Percentiles rank a stretch among this genome's conserved stretches.
Evolutionary conservation across 202 grass and related monocot genomes (phyloP).

Genomic region (Bolboschoenoplectus hybrid): DNA sequence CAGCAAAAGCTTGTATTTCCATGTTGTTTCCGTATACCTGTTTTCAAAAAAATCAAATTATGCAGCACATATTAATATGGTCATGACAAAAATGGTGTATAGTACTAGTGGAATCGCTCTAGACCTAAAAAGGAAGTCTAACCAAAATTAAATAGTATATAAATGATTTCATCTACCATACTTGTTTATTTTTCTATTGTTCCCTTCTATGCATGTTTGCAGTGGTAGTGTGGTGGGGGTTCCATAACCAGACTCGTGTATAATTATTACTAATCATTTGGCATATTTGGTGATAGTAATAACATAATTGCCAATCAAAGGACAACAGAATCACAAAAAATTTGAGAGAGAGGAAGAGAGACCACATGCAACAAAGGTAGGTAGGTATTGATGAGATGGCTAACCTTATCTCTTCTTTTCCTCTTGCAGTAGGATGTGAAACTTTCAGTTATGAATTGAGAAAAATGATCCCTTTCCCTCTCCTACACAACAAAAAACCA

Average conservation of each 20-base stretch:
- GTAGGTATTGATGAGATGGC: slow-evolving; percentile 35
- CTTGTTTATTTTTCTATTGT: background rate
- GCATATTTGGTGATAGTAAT: background rate
- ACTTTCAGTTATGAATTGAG: slow-evolving; percentile 90
- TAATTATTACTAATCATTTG: slow-evolving; percentile 27
- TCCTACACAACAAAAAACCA: slow-evolving; percentile 55
- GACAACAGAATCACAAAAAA: background rate
- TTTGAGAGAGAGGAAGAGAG: background rate
- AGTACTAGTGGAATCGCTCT: background rate
- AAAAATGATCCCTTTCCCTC: slow-evolving; percentile 96
- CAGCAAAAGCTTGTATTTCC: slow-evolving; percentile 98
- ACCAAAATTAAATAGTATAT: background rate
- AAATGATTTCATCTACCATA: background rate
- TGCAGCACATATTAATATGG: slow-evolving; percentile 11
- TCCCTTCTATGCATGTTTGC: background rate
- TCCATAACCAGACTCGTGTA: background rate
- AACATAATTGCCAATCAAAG: slow-evolving; percentile 9
- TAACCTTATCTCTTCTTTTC: slow-evolving; percentile 99
- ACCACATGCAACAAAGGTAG: slow-evolving; percentile 11
- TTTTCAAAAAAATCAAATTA: slow-evolving; percentile 21
- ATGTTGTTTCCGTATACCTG: slow-evolving; percentile 99
- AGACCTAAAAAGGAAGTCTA: background rate
- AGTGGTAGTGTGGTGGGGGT: background rate
- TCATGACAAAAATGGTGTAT: background rate
- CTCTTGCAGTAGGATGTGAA: slow-evolving; percentile 95